Evolutionary conservation across 208 protist genomes (phyloP), one percentile per base, ranked within the genome.

Genomic region (Trypanosoma avium): DNA sequence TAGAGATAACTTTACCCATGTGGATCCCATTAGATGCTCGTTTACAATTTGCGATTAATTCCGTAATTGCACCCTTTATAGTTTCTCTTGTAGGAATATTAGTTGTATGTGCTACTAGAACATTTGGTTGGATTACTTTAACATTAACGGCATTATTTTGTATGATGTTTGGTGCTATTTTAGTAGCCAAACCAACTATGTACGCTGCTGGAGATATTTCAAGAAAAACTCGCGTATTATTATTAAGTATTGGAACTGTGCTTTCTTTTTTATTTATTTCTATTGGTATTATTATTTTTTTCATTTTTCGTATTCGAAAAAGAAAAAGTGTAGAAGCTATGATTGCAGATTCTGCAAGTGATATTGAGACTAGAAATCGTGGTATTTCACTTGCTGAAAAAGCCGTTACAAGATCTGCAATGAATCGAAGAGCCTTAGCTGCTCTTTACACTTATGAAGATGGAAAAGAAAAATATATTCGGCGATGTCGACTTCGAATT

Each of bases 21-120:
- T 93, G 84, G 82, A 30, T 93, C 12, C 82, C 87, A 2, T 61
- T 87, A 13, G 82, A 91, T 35, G 65, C 75, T 21, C 83, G 84
- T 13, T 46, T 90, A 33, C 76, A 84, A 45, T 90, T 77, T 53
- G 63, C 82, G 10, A 48, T 74, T 55, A 62, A 86, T 64, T 63
- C 61, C 32, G 57, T 85, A 35, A 40, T 86, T 4, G 62, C 54
- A 2, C 87, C 84, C 0, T 57, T 93, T 21, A 50, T 72, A 33
- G 46, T 89, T 4, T 57, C 77, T 21, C 70, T 81, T 13, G 9
- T 90, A 12, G 84, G 84, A 1, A 58, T 83, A 30, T 71, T 90
- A 3, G 55, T 68, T 43, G 61, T 89, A 8, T 73, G 69, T 53
- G 62, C 65, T 13, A 86, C 82, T 59, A 32, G 45, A 7, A 52